Base-by-base conservation (phyloP, 768 basidiomycete species). In the Amanita inopinata region DNA sequence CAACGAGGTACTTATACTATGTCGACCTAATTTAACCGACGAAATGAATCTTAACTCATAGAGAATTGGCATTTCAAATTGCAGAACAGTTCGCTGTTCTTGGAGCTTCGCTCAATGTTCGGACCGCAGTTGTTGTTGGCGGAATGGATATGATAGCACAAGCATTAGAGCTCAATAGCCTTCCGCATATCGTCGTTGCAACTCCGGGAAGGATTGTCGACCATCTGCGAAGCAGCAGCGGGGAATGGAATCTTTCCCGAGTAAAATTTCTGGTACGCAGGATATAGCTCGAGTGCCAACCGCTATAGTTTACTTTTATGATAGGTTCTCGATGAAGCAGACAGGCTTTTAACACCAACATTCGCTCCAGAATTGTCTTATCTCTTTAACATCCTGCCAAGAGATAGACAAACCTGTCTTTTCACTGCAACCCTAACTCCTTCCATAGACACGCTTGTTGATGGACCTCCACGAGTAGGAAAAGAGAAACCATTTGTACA, bases 71-170 rank as follows among this genome's bases (percentile, higher is more conserved):
- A 0, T 97, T 97, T 56, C 96, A 99, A 56, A 91, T 99, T 38
- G 76, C 92, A 1, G 94, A 97, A 49, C 96, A 99, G 58, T 97
- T 98, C 58, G 78, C 81, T 2, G 92, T 92, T 4, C 71, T 99
- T 2, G 94, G 96, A 18, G 69, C 76, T 12, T 69, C 89, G 8
- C 63, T 96, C 46, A 90, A 83, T 54, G 62, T 90, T 36, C 79
- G 80, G 22, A 94, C 91, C 6, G 76, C 84, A 7, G 91, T 97
- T 5, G 67, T 97, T 23, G 92, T 98, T 2, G 96, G 96, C 12
- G 96, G 96, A 4, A 94, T 99, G 90, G 96, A 99, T 53, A 94
- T 94, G 83, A 90, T 96, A 70, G 59, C 78, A 1, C 96, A 99
- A 58, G 89, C 94, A 0, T 66, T 88, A 12, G 91, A 93, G 53